Evolutionary conservation across 176 grass and related monocot genomes (phyloP).

Genomic region (Carex pumila): DNA sequence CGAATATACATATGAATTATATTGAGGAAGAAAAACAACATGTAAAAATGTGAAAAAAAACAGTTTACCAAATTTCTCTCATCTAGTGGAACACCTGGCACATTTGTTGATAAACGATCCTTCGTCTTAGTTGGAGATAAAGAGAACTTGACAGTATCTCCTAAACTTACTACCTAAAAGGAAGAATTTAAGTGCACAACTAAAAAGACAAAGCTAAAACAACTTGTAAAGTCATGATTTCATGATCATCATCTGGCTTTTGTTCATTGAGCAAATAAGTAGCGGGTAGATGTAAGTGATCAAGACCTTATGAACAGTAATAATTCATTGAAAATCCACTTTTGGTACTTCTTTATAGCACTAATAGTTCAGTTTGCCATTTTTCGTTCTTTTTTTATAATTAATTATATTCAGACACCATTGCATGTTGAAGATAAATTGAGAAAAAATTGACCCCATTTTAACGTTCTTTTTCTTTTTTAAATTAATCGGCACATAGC

Average conservation of each 20-base stretch:
- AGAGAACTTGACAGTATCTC: conserved; percentile 97
- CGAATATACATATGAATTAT: not conserved
- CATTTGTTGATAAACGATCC: conserved; percentile 88
- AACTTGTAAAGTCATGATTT: not conserved
- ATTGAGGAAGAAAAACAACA: not conserved
- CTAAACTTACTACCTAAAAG: conserved; percentile 87
- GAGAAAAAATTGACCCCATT: not conserved
- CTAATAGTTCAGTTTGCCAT: not conserved
- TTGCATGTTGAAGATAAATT: not conserved
- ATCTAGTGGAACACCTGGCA: conserved; percentile 79
- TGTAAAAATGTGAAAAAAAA: not conserved
- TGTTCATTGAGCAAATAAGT: not conserved
- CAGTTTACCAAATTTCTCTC: conserved; percentile 80
- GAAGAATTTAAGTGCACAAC: not conserved
- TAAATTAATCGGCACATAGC: not conserved
- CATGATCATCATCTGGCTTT: not conserved
- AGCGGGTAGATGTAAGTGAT: not conserved
- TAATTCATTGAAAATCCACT: not conserved
- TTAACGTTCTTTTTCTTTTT: not conserved
- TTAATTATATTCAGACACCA: not conserved
- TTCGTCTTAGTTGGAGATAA: conserved; percentile 82
- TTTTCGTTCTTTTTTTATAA: not conserved
- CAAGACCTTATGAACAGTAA: not conserved
- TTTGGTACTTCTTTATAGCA: not conserved
- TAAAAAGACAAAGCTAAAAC: not conserved